A percentile compares a stretch with the other conserved stretches of the same genome.
phyloP scores from a whole-genome alignment of 2,329 filamentous ascomycete genomes.

The Cryphonectria naterciae region DNA sequence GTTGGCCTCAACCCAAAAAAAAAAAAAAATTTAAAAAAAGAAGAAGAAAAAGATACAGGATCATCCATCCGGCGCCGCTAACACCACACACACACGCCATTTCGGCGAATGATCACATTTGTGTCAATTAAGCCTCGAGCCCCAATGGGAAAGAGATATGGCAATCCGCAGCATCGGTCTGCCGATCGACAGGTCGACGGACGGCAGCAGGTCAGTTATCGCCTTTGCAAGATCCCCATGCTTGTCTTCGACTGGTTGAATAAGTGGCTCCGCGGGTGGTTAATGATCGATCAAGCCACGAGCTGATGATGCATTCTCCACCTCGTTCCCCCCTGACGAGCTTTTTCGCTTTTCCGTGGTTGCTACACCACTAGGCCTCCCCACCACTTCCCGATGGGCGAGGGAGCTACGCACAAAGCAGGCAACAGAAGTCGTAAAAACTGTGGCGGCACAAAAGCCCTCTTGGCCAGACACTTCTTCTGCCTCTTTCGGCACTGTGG shows the following conservation, averaged over 20 bases:
- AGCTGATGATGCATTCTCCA: not conserved
- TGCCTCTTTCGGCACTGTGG: slow-evolving; percentile 2
- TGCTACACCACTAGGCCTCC: not conserved
- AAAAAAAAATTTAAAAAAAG: not conserved
- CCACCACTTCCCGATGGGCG: not conserved
- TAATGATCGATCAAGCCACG: slow-evolving; percentile 2
- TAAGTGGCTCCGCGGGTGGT: not conserved
- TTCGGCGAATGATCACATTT: not conserved
- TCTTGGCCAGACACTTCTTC: not conserved
- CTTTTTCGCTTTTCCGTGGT: not conserved
- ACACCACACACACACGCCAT: not conserved
- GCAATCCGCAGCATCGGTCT: not conserved
- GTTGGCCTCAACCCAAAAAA: not conserved
- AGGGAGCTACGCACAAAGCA: not conserved
- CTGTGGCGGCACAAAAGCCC: not conserved
- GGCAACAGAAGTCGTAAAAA: not conserved
- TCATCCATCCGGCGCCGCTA: not conserved
- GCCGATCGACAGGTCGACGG: slow-evolving; percentile 1
- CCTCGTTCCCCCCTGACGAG: slow-evolving; percentile 7
- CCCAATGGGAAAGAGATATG: not conserved
- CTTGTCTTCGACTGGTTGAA: not conserved
- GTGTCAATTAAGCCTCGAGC: not conserved
- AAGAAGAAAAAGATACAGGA: not conserved
- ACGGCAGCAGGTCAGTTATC: not conserved
- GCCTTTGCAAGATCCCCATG: not conserved